phyloP scores from a whole-genome alignment of 257 asterid genomes.

The Linaria vulgaris region DNA sequence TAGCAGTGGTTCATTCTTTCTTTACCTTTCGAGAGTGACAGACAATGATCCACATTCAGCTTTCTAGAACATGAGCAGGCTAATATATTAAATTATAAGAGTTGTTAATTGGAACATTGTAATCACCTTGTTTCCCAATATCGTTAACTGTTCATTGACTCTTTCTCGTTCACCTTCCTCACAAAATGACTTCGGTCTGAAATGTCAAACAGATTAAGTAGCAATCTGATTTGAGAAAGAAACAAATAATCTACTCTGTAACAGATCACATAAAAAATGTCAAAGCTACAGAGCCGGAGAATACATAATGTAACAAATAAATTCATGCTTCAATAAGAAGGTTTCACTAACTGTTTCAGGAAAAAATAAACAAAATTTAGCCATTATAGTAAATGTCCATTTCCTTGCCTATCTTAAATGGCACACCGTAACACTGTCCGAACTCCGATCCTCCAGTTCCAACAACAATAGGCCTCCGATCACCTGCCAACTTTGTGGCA shows the following conservation, averaged over 20 bases:
- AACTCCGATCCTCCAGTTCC: not conserved
- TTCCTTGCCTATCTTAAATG: no score
- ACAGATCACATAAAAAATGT: not conserved
- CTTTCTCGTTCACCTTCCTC: slow-evolving; percentile 96
- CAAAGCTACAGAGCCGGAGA: not conserved
- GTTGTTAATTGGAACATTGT: not conserved
- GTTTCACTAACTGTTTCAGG: not conserved
- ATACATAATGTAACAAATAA: not conserved
- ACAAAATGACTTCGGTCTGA: slow-evolving; percentile 81
- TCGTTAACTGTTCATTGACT: slow-evolving; percentile 66
- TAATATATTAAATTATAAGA: not conserved
- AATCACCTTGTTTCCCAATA: slow-evolving; percentile 69
- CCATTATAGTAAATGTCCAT: slow-evolving; percentile 4
- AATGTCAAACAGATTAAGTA: slow-evolving; percentile 25
- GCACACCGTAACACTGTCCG: no score
- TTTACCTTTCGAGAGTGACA: no score
- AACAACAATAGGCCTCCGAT: no score
- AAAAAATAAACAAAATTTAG: not conserved
- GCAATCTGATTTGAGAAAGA: no score
- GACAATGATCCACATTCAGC: not conserved
- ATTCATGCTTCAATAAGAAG: slow-evolving; percentile 4
- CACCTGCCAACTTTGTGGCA: no score
- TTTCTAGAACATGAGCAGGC: slow-evolving; percentile 8
- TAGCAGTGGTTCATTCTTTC: no score
- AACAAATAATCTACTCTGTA: no score